Conservation (phyloP, 306 rosid genomes). For the Quercus glauca region DNA sequence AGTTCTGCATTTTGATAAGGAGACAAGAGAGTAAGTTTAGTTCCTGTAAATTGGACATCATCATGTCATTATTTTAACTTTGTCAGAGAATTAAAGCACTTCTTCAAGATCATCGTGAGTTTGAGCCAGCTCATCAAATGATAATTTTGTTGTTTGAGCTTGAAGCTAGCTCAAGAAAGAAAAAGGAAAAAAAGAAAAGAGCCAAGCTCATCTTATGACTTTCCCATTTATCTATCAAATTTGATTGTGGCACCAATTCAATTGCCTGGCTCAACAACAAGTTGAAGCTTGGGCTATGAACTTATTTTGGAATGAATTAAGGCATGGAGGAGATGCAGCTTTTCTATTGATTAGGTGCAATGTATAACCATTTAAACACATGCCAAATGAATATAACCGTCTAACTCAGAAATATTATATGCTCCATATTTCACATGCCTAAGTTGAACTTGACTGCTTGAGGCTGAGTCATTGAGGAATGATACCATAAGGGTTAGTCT, state of each 20-base stretch:
- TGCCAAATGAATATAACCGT: not conserved
- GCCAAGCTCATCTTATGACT: not conserved
- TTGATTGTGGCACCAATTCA: not conserved
- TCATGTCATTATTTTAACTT: not conserved
- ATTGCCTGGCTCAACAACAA: not conserved
- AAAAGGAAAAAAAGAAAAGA: not conserved
- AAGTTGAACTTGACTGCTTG: not conserved
- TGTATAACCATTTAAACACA: not conserved
- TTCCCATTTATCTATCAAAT: not conserved
- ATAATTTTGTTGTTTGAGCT: not conserved
- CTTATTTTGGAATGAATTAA: not conserved
- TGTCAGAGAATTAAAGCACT: not conserved
- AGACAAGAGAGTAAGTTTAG: constrained; percentile 78
- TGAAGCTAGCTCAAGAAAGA: not conserved
- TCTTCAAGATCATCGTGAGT: constrained; percentile 5
- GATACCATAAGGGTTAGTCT: not conserved
- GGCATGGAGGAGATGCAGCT: not conserved
- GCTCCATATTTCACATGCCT: not conserved
- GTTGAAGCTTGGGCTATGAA: not conserved
- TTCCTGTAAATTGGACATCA: not conserved
- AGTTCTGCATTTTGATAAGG: constrained; percentile 95
- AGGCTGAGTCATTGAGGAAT: not conserved
- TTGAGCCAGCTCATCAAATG: not conserved
- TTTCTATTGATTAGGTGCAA: not conserved
- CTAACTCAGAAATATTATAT: not conserved